These are phyloP conservation scores for Combretum micranthum DNA, from an alignment of 345 rosid genomes.

Conservation along the genomic window DNA sequence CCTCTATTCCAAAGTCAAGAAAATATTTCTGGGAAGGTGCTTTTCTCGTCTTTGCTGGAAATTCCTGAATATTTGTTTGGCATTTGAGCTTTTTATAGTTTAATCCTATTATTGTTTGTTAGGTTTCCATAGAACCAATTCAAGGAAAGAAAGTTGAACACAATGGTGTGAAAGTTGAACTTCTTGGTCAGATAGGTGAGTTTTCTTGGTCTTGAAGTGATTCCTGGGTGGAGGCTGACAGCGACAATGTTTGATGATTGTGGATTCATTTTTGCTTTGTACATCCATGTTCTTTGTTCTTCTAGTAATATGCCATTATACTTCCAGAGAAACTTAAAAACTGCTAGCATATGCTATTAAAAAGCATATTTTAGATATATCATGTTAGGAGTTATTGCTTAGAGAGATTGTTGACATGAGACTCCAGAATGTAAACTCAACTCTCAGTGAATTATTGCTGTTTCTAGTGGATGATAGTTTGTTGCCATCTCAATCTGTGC, in stretches of 20 bases:
- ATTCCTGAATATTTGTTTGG: no score
- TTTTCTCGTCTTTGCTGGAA: background rate
- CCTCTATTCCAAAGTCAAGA: conserved; percentile 94
- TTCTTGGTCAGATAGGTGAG: conserved; percentile 91
- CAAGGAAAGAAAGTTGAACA: conserved; percentile 95
- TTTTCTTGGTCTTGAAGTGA: background rate
- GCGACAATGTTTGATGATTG: background rate
- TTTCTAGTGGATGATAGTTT: no score
- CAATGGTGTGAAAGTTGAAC: conserved; percentile 95
- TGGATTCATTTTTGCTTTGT: no score
- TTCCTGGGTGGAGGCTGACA: background rate
- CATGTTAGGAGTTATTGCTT: no score
- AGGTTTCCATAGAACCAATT: conserved; percentile 77
- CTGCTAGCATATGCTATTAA: no score
- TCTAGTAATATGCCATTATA: no score
- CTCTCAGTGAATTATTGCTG: no score
- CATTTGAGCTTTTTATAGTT: background rate
- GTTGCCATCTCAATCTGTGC: no score
- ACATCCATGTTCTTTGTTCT: no score
- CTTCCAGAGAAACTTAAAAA: conserved; percentile 1
- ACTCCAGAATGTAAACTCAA: no score
- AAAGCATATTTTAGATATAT: no score
- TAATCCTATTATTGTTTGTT: conserved; percentile 7
- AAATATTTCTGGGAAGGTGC: conserved; percentile 84
- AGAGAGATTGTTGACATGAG: no score